Base-by-base conservation (phyloP, 768 basidiomycete species). In the Xanthoconium stramineum region DNA sequence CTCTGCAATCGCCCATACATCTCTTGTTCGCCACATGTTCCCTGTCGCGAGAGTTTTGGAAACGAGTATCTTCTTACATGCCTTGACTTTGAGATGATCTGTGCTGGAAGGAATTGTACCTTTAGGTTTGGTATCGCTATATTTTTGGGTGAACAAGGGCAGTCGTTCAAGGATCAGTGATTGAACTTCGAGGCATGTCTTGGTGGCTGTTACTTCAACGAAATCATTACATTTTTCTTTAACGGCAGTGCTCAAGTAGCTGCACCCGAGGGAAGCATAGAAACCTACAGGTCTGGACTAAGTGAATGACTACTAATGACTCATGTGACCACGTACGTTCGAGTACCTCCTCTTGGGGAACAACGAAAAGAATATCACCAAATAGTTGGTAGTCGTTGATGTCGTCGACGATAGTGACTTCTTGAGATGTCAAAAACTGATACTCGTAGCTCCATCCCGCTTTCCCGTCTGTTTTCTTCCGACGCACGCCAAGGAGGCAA, bases 101-200 rank as follows among this genome's bases (percentile, higher is more conserved):
- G 78, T 74, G 7, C 76, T 72, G 39, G 76, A 82, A 24, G 88
- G 70, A 58, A 77, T 82, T 1, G 82, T 75, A 15, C 87, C 76
- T 36, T 73, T 73, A 0, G 82, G 79, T 29, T 75, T 76, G 1
- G 83, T 74, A 68, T 87, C 83, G 2, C 80, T 80, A 56, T 91
- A 88, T 65, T 94, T 94, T 45, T 93, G 86, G 9, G 96, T 75
- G 76, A 97, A 96, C 33, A 98, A 76, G 2, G 93, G 89, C 28
- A 95, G 76, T 24, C 94, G 76, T 69, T 95, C 88, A 28, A 94
- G 71, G 24, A 92, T 81, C 46, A 89, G 74, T 5, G 75, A 61
- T 11, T 81, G 81, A n/a, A 78, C 80, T 12, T 85, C 80, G 1
- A 60, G 53, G 7, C 83, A 79, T 24, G 71, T 67, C 53, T 75